phyloP scores from a whole-genome alignment of 2,329 filamentous ascomycete genomes.

The Verticillium nonalfalfae region DNA sequence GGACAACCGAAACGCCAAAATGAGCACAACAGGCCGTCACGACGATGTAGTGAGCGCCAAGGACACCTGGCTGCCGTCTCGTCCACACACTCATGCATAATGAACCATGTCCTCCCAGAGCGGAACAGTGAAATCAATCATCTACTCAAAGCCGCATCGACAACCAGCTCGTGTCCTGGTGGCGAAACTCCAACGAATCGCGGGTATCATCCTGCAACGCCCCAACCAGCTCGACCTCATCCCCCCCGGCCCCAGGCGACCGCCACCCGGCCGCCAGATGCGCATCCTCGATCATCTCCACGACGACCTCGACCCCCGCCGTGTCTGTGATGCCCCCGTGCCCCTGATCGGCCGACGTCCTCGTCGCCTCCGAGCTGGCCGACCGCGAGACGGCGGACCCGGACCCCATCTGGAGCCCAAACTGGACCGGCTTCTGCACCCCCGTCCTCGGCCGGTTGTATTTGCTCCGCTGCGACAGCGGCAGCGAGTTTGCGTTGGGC shows the following conservation, averaged over 20 bases:
- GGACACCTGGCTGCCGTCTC: too few relatives aligned
- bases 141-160: background rate
- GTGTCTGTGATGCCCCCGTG: background rate
- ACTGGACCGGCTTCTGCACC: background rate
- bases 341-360: background rate
- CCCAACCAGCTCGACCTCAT: background rate
- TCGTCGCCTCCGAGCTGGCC: too few relatives aligned
- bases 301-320: background rate
- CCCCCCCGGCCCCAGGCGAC: background rate
- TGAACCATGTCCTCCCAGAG: too few relatives aligned
- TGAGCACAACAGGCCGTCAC: too few relatives aligned
- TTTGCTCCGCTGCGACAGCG: background rate
- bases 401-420: background rate
- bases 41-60: too few relatives aligned
- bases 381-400: background rate
- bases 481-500: background rate
- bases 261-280: background rate
- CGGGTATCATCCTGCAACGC: background rate
- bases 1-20: too few relatives aligned
- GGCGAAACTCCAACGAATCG: background rate
- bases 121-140: too few relatives aligned
- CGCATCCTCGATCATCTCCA: background rate
- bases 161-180: background rate
- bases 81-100: too few relatives aligned
- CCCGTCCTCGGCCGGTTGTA: background rate